Evolutionary conservation across 805 yeast genomes (phyloP).

Genomic region (Clavispora asparagi): DNA sequence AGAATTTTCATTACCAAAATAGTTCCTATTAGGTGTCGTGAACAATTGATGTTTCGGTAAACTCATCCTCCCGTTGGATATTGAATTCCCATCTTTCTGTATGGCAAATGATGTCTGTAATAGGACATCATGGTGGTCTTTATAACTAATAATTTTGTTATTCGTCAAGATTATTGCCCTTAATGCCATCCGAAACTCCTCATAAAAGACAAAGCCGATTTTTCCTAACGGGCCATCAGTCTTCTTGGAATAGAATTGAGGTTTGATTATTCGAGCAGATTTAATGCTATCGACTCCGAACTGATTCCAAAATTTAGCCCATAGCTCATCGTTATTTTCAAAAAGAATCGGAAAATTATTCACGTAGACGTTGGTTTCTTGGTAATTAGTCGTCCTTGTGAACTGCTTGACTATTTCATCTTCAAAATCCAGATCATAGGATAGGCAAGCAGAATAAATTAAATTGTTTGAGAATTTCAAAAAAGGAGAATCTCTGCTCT

Average conservation of each 20-base stretch:
- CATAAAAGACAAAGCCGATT: conserved; percentile 62
- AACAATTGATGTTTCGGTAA: not conserved
- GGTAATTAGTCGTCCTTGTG: conserved; percentile 32
- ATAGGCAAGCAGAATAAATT: not conserved
- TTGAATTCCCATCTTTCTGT: conserved; percentile 19
- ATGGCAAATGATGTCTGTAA: conserved; percentile 39
- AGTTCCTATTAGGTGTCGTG: not conserved
- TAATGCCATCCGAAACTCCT: conserved; percentile 53
- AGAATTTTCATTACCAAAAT: not conserved
- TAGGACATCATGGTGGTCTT: conserved; percentile 15
- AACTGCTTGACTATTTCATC: conserved; percentile 6
- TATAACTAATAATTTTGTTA: conserved; percentile 29
- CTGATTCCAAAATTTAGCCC: conserved; percentile 36
- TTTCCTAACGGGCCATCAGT: conserved; percentile 10
- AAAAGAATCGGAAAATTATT: conserved; percentile 55
- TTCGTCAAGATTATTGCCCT: conserved; percentile 54
- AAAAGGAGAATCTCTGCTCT: not conserved
- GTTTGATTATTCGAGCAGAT: conserved; percentile 39
- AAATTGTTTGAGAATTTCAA: conserved; percentile 1
- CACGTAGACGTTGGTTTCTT: conserved; percentile 70
- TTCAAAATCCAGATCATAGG: not conserved
- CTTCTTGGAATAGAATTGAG: conserved; percentile 27
- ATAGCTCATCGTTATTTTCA: conserved; percentile 45
- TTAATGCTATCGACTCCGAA: conserved; percentile 30
- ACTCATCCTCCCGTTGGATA: not conserved